These are phyloP conservation scores for Rhizopus arrhizus DNA, from an alignment of 371 early-diverging fungal genomes.

Conservation along the genomic window DNA sequence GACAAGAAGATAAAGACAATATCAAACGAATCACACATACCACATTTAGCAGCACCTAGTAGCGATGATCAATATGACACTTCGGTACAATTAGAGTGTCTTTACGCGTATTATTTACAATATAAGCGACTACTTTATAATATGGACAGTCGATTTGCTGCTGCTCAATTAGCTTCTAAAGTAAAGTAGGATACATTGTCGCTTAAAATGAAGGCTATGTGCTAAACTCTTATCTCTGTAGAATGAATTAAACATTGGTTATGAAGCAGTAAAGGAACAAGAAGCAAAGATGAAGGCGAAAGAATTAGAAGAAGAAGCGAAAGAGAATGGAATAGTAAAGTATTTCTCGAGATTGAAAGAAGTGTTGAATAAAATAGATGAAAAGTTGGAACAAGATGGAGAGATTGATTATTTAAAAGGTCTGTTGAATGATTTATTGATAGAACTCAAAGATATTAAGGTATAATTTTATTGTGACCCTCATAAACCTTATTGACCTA, in stretches of 20 bases:
- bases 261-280: background rate
- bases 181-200: background rate
- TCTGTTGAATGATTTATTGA: background rate
- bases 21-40: background rate
- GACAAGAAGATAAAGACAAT: background rate
- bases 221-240: background rate
- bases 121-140: background rate
- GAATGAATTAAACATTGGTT: background rate
- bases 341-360: background rate
- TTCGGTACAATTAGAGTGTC: background rate
- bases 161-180: background rate
- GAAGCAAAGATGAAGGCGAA: background rate
- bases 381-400: background rate
- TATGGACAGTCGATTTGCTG: background rate
- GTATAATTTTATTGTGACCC: background rate
- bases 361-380: background rate
- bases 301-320: background rate
- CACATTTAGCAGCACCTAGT: background rate
- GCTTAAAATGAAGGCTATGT: background rate
- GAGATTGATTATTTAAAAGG: slow-evolving; percentile 1
- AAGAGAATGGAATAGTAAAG: background rate
- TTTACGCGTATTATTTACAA: slow-evolving; percentile 1
- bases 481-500: background rate
- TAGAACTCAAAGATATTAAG: background rate
- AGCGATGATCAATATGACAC: background rate